Percentiles rank a stretch among this genome's conserved stretches.
phyloP scores from a whole-genome alignment of 202 grass and related monocot genomes.

The Schoenoplectus tabernaemontani region DNA sequence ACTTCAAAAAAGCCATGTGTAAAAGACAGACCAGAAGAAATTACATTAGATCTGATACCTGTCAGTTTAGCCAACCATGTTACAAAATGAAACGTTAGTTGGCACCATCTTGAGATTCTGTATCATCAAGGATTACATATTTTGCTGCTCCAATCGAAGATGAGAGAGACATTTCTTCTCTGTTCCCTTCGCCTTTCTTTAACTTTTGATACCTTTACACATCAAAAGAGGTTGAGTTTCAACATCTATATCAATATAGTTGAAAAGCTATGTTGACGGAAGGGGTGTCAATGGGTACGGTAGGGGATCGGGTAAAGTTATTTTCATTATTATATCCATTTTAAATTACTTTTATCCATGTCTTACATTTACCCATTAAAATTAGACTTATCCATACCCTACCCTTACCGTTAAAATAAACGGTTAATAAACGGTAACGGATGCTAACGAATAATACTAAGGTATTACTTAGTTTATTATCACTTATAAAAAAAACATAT shows the following conservation, averaged over 20 bases:
- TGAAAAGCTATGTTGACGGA: no score
- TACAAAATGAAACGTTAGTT: constrained; percentile 28
- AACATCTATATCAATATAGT: neutral
- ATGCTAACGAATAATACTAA: no score
- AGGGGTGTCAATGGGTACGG: no score
- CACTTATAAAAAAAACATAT: no score
- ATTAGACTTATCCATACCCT: no score
- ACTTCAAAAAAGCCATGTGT: neutral
- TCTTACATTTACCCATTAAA: no score
- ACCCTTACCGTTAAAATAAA: no score
- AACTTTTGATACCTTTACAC: constrained; percentile 65
- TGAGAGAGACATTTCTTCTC: constrained; percentile 28
- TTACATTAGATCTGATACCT: constrained; percentile 3
- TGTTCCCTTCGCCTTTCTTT: constrained; percentile 40
- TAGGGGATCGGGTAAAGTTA: no score
- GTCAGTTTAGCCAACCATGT: neutral
- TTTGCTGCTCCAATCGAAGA: constrained; percentile 47
- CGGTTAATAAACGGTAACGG: no score
- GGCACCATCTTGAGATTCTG: constrained; percentile 42
- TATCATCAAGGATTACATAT: constrained; percentile 90
- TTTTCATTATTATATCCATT: no score
- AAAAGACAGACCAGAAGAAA: neutral
- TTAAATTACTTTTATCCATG: no score
- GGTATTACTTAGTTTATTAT: no score
- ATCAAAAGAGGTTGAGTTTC: neutral